Conservation (phyloP, 257 asterid genomes). For the Anisodus tanguticus region DNA sequence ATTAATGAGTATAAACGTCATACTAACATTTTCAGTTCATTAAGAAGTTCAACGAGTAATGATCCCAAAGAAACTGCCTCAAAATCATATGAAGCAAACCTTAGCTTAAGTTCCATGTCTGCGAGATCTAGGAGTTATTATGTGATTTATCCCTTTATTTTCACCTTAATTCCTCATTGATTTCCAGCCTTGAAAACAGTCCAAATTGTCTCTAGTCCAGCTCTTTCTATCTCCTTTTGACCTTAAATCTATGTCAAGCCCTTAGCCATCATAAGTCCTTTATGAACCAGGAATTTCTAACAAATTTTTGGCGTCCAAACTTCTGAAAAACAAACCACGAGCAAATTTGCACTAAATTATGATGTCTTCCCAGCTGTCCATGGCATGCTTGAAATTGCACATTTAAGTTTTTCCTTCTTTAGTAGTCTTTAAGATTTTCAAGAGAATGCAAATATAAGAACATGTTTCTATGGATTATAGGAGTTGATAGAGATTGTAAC, state of each 20-base stretch:
- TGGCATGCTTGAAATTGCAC: slow-evolving; percentile 21
- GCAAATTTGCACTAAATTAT: neutral
- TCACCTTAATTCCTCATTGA: slow-evolving; percentile 4
- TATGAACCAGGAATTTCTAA: neutral
- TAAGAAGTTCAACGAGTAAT: neutral
- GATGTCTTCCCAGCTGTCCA: neutral
- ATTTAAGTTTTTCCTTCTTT: neutral
- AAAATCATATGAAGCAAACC: neutral
- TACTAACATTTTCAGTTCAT: neutral
- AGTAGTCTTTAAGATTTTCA: neutral
- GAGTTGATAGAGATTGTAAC: neutral
- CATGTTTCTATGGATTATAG: neutral
- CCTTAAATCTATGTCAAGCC: slow-evolving; percentile 17
- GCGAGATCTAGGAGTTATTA: neutral
- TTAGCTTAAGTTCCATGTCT: neutral
- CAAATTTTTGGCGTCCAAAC: neutral
- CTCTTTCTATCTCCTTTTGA: neutral
- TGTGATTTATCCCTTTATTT: neutral
- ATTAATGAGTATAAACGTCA: no score
- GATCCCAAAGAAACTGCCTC: neutral
- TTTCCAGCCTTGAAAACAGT: neutral
- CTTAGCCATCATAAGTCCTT: neutral
- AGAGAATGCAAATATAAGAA: slow-evolving; percentile 4
- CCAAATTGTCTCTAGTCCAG: neutral
- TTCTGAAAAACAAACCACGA: neutral